phyloP scores from a whole-genome alignment of 192 early-diverging fungal species.

The Podila epicladia region DNA sequence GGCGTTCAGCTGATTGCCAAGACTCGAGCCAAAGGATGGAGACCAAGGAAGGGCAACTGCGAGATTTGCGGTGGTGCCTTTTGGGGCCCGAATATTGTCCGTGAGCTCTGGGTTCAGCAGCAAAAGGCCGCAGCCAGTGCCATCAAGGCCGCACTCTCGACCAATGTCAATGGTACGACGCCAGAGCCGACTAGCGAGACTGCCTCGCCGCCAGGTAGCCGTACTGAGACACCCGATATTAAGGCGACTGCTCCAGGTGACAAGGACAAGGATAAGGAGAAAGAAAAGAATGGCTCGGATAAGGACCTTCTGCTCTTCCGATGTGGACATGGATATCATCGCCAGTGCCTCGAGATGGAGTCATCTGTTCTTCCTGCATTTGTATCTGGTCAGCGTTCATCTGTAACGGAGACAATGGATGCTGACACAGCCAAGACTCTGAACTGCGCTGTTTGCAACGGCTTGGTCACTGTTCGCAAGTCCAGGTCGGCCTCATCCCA shows the following conservation, averaged over 20 bases:
- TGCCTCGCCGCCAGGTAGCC: conserved; percentile 16
- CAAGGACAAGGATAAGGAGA: background rate
- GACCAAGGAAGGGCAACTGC: conserved; percentile 62
- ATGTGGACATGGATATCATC: conserved; percentile 66
- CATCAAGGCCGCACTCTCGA: conserved; percentile 38
- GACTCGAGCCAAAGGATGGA: conserved; percentile 63
- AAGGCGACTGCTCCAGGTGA: background rate
- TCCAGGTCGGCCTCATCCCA: conserved; percentile 3
- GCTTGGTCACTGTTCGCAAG: conserved; percentile 18
- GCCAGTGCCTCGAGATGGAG: conserved; percentile 56
- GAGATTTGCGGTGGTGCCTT: conserved; percentile 63
- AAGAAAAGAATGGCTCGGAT: conserved; percentile 12
- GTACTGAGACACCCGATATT: conserved; percentile 2
- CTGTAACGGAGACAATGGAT: background rate
- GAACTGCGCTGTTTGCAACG: conserved; percentile 40
- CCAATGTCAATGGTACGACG: conserved; percentile 23
- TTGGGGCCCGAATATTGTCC: conserved; percentile 58
- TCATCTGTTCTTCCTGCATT: background rate
- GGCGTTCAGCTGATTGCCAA: conserved; percentile 62
- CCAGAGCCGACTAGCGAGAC: conserved; percentile 20
- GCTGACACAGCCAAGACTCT: conserved; percentile 1
- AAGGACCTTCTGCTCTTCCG: conserved; percentile 60
- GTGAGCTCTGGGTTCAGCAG: conserved; percentile 52
- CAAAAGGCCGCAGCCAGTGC: conserved; percentile 52
- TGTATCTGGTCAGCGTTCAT: background rate